Evolutionary conservation across 495 filamentous ascomycete genomes (phyloP), one percentile per base, ranked within the genome.

Genomic region (Letharia columbiana): DNA sequence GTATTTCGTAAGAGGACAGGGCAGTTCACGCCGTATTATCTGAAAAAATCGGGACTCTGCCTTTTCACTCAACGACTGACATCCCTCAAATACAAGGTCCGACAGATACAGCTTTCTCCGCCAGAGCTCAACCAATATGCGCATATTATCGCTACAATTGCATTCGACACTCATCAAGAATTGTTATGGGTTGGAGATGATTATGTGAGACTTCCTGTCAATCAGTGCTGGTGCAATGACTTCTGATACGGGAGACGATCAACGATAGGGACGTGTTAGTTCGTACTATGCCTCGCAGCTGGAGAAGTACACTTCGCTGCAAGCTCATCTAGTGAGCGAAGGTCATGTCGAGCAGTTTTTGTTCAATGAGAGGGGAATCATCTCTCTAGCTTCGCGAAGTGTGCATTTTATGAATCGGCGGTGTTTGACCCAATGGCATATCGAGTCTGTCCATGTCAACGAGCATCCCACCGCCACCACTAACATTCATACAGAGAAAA

Each of bases 171-270:
- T 66, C 80, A 83, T 54, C 86, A 93, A 73, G 94, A 98, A 75
- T 83, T 98, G 41, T 74, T 98, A 67, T 98, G 95, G 94, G 83
- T 85, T 13, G 94, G 94, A 17, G 93, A 91, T 75, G 89, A 92
- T 78, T 89, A 86, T 80, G 92, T 95, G 78, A 77, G 87, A 69
- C 56, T 68, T 61, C 42, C 12, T 42, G 12, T 18, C 28, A 13
- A 65, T n/a, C 9, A 45, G 10, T n/a, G 4, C 4, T 39, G 3
- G 18, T 62, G 8, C 28, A 35, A 18, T 7, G 40, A 41, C 41
- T 54, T 65, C 56, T 44, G 28, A 20, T 23, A 7, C 10, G 13
- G 59, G 18, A 62, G 31, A 18, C n/a, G 57, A 56, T 23, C 64
- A 37, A 39, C 40, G 54, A 37, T 71, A 96, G 91, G 91, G 93